A percentile compares a stretch with the other conserved stretches of the same genome.
Conservation (phyloP, 129 eudicot species). For the Calendula officinalis region DNA sequence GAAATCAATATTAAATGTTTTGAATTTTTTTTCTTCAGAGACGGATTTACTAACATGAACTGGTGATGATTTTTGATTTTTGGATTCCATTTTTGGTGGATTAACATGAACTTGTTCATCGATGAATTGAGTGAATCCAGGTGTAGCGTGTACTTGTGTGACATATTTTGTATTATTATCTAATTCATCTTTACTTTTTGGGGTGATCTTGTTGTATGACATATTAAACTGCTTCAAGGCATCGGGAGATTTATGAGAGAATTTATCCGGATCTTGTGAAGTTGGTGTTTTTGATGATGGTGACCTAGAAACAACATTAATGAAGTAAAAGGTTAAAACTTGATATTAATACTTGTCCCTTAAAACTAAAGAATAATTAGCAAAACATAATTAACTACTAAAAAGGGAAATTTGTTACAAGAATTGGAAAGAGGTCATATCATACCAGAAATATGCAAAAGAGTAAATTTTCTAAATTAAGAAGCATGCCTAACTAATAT, state of each 20-base stretch:
- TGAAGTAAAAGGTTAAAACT: conserved; percentile 6
- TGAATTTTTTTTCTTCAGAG: conserved; percentile 32
- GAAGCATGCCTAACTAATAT: not conserved
- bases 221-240: conserved; percentile 53
- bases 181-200: conserved; percentile 42
- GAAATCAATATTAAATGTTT: conserved; percentile 29
- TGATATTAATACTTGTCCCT: not conserved
- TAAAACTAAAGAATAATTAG: not conserved
- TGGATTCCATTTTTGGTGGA: conserved; percentile 35
- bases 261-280: conserved; percentile 27
- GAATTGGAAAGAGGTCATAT: not conserved
- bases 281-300: conserved; percentile 35
- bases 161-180: conserved; percentile 57
- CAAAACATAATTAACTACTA: not conserved
- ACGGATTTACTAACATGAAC: conserved; percentile 32
- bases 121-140: conserved; percentile 63
- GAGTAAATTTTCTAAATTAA: not conserved
- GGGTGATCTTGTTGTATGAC: conserved; percentile 65
- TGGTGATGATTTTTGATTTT: conserved; percentile 24
- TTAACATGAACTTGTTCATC: conserved; percentile 44
- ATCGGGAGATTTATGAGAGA: conserved; percentile 39
- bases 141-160: conserved; percentile 55
- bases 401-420: conserved; percentile 7
- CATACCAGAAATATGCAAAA: not conserved
- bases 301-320: conserved; percentile 41